These are phyloP conservation scores for Dothidotthia symphoricarpi DNA, from an alignment of 2,329 filamentous ascomycete species.

Conservation along the genomic window DNA sequence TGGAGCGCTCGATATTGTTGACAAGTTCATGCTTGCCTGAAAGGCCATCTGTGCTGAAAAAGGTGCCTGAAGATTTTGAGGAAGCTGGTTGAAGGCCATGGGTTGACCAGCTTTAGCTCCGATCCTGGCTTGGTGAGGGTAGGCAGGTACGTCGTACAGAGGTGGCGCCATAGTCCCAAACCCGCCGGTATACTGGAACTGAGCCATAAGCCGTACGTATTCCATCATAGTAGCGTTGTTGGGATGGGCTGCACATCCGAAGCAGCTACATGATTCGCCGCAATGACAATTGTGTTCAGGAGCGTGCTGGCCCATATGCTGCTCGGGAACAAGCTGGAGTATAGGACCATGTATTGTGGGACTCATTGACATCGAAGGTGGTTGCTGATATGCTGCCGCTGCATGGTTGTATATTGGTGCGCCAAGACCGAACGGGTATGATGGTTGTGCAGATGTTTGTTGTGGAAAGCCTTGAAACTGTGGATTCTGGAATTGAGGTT, in stretches of 20 bases:
- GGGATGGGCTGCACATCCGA: conserved; percentile 67
- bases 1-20: conserved; percentile 18
- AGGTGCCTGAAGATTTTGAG: conserved; percentile 19
- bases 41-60: conserved; percentile 22
- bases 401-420: conserved; percentile 38
- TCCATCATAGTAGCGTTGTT: conserved; percentile 64
- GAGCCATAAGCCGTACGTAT: conserved; percentile 47
- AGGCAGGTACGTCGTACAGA: conserved; percentile 37
- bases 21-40: conserved; percentile 17
- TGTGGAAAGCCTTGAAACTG: conserved; percentile 22
- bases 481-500: conserved; percentile 20
- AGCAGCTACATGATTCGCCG: conserved; percentile 64
- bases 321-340: conserved; percentile 24
- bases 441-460: conserved; percentile 11
- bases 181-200: conserved; percentile 37
- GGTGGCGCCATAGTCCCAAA: conserved; percentile 33
- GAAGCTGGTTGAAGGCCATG: conserved; percentile 15
- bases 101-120: conserved; percentile 24
- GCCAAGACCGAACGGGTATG: conserved; percentile 30
- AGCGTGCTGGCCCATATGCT: conserved; percentile 36
- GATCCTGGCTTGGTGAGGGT: conserved; percentile 34
- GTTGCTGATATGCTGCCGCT: conserved; percentile 31
- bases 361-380: conserved; percentile 35
- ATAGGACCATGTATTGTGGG: conserved; percentile 11
- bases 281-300: conserved; percentile 58